Evolutionary conservation across 164 flowering plant species (phyloP), one percentile per base, ranked within the genome.

Genomic region (Magnolia kwangsiensis): DNA sequence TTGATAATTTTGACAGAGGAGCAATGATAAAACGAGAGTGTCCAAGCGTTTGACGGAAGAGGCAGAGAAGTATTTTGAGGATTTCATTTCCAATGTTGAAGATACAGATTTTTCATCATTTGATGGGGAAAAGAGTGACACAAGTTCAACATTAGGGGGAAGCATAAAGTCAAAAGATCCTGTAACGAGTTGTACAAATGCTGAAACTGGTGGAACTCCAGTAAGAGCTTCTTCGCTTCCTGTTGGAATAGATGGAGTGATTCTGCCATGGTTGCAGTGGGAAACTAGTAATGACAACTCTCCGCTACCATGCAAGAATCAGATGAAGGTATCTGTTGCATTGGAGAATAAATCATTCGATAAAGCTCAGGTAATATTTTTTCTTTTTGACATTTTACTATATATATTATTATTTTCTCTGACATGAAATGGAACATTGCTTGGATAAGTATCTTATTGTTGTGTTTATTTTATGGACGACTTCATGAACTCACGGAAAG

Each of bases 91-190:
- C 58, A 96, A 91, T 85, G 88, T 96, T 74, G 99, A 96, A 85
- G 99, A 96, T 72, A 92, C 98, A 18, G 98, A 96, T 79, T 81
- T 96, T 31, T 94, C 98, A 72, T 96, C 99, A 14, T 74, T 92
- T 77, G 99, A 96, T 84, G 99, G 94, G 65, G 99, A 94, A 87
- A 88, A 91, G 79, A 96, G 99, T 80, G 99, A 96, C 71, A 86
- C 88, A 51, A 91, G 98, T 80, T 95, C 97, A 13, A 84, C 83
- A 65, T 65, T 92, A 29, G 96, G 93, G 68, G 90, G 90, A 74
- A 81, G 74, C 37, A 55, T 20, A 63, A 85, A 80, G 77, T 50
- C 80, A 81, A 82, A 75, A 72, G 81, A 82, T 50, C 77, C 69
- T 51, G 50, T 76, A 9, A 72, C 55, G 20, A 78, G 59, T 27